Evolutionary conservation across 352 stramenopile species (phyloP), one percentile per base, ranked within the genome.

Genomic region (Globisporangium cederbergense): DNA sequence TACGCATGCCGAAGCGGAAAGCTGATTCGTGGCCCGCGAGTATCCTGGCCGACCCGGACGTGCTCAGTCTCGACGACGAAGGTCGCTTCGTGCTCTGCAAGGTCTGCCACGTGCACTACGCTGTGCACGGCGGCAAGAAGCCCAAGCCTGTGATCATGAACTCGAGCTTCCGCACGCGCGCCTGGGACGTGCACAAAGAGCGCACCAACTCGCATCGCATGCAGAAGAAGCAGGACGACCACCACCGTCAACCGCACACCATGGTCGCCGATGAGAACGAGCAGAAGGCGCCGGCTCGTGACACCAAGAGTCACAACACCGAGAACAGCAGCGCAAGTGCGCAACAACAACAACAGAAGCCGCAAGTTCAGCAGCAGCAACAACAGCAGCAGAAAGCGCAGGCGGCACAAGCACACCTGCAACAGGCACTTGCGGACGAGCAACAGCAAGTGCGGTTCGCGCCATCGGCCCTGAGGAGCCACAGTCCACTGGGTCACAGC

Each of bases 111-210:
- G 78, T 90, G 42, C 81, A 92, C 67, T 92, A 90, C 68, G 81
- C 83, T 10, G 79, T 92, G 45, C 81, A 92, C 58, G 83, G 83
- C 58, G 83, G 83, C 58, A 92, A 92, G 76, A 89, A 88, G 57
- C 83, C 83, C 52, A 90, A 90, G 53, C 83, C 83, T 7, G 81
- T 92, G 38, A 84, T 92, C 60, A 90, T 92, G 81, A 92, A 92
- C 72, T 89, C 83, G 25, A 83, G 86, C 54, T 92, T 92, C 64
- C 83, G 83, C 53, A 89, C 79, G 53, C 74, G 83, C 28, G 83
- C 83, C 34, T 92, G 83, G 83, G 83, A 92, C 54, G 83, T 92
- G 43, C 83, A 92, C 71, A 92, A 92, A 69, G 79, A 89, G 54
- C 83, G 83, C 50, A 92, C 83, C 30, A 92, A 89, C 62, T 90